Conservation (phyloP, 2,329 filamentous ascomycete species). For the Xylaria sp. region DNA sequence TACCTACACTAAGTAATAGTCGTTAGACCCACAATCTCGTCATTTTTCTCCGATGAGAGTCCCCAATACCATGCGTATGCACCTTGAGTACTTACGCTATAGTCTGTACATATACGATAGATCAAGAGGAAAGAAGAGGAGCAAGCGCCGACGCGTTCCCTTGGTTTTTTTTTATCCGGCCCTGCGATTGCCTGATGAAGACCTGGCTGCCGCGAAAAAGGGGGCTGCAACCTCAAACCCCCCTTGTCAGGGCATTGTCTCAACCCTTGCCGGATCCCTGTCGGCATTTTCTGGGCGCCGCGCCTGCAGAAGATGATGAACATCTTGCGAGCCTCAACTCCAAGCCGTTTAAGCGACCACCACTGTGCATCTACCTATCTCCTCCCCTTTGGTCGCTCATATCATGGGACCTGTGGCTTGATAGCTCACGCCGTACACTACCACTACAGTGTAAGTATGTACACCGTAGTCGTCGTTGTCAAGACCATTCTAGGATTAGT, state of each 20-base stretch:
- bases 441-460: too few relatives aligned
- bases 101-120: not conserved
- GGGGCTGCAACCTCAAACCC: slow-evolving; percentile 30
- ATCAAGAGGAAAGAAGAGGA: not conserved
- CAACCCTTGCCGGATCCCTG: slow-evolving; percentile 27
- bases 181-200: slow-evolving; percentile 20
- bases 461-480: too few relatives aligned
- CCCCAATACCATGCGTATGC: too few relatives aligned
- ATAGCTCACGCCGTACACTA: too few relatives aligned
- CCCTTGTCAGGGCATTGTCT: slow-evolving; percentile 36
- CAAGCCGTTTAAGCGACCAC: not conserved
- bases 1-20: not conserved
- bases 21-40: not conserved
- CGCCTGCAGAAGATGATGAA: not conserved
- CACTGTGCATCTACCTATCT: not conserved
- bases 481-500: too few relatives aligned
- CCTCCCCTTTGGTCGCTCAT: slow-evolving; percentile 9
- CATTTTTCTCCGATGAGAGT: too few relatives aligned
- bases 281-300: not conserved
- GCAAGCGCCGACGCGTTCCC: slow-evolving; percentile 17
- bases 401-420: slow-evolving; percentile 10
- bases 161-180: slow-evolving; percentile 23
- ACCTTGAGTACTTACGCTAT: not conserved
- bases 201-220: slow-evolving; percentile 1
- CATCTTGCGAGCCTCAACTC: slow-evolving; percentile 17